A percentile compares a stretch with the other conserved stretches of the same genome.
Conservation (phyloP, 106 monocot genomes). For the Dendrobium huoshanense region DNA sequence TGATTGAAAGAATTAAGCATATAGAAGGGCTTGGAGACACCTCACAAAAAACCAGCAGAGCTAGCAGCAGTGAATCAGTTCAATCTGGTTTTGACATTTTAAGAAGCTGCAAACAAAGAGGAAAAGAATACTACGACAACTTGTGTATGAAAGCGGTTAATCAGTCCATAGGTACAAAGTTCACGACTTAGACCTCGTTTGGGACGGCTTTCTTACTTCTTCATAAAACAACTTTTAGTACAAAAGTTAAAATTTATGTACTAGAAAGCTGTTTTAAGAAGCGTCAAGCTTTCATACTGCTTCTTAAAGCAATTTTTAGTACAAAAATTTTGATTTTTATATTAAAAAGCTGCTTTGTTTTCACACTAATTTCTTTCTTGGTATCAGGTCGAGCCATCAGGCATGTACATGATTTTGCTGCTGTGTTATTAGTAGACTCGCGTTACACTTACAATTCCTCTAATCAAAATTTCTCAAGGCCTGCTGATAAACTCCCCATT, state of each 20-base stretch:
- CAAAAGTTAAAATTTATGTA: too few species aligned
- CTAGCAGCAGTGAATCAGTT: conserved; percentile 13
- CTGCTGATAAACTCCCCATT: conserved; percentile 66
- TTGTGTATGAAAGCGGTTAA: conserved; percentile 99
- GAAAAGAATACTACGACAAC: conserved; percentile 95
- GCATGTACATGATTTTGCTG: conserved; percentile 91
- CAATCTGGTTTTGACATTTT: conserved; percentile 67
- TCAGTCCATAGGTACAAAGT: conserved; percentile 74
- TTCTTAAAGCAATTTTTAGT: too few species aligned
- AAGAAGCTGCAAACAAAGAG: conserved; percentile 66
- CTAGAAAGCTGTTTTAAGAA: too few species aligned
- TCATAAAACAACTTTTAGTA: too few species aligned
- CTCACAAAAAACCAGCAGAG: not conserved
- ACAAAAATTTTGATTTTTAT: too few species aligned
- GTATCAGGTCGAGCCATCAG: conserved; percentile 86
- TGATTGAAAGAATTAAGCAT: conserved; percentile 85
- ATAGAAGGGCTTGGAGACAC: conserved; percentile 60
- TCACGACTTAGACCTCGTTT: not conserved
- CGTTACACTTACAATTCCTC: conserved; percentile 44
- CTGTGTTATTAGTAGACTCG: conserved; percentile 85
- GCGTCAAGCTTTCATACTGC: too few species aligned
- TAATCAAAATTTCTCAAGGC: conserved; percentile 24
- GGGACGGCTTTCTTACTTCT: too few species aligned
- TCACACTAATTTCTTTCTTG: conserved; percentile 4
- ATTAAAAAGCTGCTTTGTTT: not conserved